Evolutionary conservation across 108 stramenopile genomes (phyloP), one percentile per base, ranked within the genome.

Genomic region (Epipyxis sp.): DNA sequence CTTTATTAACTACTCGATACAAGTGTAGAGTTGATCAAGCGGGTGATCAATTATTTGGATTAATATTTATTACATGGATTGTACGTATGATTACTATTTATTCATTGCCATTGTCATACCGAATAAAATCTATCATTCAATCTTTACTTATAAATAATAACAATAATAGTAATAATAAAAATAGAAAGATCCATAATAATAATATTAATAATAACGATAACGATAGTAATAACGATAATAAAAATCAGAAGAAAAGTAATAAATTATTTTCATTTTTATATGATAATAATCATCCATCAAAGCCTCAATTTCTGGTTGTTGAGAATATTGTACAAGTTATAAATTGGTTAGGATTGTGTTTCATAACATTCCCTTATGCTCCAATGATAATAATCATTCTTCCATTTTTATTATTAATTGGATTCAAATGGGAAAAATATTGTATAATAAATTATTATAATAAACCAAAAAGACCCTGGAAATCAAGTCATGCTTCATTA

Each of bases 361-460:
- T 13, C 34, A 32, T 32, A 6, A 6, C 25, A 6, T 65, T 25
- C 3, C 34, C 61, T 32, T 65, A 32, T 65, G 20, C 30, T 65
- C 61, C 61, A 29, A 10, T 65, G 25, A 32, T 37, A 37, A 32
- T 65, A 3, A 13, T 65, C 3, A 32, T 65, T 37, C 6, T 65
- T 37, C 61, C 61, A 10, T 13, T 29, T 29, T 13, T 65, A 10
- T 65, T 65, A 37, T 6, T 25, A 35, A 6, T 65, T 6, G 61
- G 61, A 35, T 65, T 65, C 25, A 65, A 65, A 65, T 65, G 27
- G 27, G 61, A 65, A 37, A 65, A 65, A 65, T 35, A 25, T 3
- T 16, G 20, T 6, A 65, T 65, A 29, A 3, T 32, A 65, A 6
- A 25, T 13, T 65, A 32, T 13, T 65, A 65, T 65, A 37, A 10